Evolutionary conservation across 495 filamentous ascomycete species (phyloP).

Genomic region (Xylaria palmicola): DNA sequence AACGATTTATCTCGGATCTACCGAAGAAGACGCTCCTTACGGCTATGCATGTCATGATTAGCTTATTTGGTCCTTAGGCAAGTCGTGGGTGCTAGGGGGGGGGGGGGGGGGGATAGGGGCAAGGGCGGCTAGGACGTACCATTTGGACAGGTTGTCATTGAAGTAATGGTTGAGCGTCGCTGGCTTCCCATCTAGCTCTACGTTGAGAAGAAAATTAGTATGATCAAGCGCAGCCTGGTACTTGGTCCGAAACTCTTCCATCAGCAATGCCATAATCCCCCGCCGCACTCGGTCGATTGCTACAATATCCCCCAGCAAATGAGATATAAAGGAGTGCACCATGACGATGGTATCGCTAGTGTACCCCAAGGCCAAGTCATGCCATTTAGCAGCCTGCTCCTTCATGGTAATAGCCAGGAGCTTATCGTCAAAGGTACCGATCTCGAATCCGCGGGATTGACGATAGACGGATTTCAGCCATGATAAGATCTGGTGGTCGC

Average conservation of each 20-base stretch:
- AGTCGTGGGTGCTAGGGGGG: no score
- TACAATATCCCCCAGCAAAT: neutral
- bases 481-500: neutral
- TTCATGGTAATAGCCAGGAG: constrained; percentile 14
- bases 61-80: neutral
- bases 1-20: neutral
- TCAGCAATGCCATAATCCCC: constrained; percentile 32
- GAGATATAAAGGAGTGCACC: constrained; percentile 48
- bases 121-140: no score
- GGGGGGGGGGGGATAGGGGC: no score
- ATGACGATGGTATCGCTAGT: constrained; percentile 42
- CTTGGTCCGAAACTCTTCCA: constrained; percentile 20
- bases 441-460: neutral
- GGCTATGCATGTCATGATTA: neutral
- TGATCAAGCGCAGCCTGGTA: constrained; percentile 28
- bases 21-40: neutral
- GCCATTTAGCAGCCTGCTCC: constrained; percentile 57
- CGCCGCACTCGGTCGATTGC: constrained; percentile 28
- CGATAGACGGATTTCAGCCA: neutral
- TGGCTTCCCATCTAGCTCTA: constrained; percentile 47
- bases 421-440: neutral
- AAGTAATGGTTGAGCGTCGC: constrained; percentile 57
- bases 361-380: constrained; percentile 42
- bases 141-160: constrained; percentile 40
- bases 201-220: constrained; percentile 45